phyloP scores from a whole-genome alignment of 352 stramenopile genomes.

The Phytophthora capsici region DNA sequence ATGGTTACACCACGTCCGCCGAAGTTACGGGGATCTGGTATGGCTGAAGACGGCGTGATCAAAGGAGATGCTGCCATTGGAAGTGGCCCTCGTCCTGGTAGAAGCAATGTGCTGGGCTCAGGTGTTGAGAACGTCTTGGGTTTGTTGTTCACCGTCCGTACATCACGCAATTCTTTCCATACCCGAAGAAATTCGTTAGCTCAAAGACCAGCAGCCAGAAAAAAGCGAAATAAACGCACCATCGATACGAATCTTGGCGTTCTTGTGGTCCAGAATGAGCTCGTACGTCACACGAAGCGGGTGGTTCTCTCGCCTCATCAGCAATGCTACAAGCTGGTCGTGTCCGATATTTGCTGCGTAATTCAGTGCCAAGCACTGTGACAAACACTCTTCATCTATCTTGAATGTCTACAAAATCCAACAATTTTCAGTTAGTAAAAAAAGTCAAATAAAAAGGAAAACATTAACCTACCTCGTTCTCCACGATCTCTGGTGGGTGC shows the following conservation, averaged over 20 bases:
- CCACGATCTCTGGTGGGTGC: slow-evolving; percentile 94
- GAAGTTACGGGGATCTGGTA: slow-evolving; percentile 67
- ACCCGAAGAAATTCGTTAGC: slow-evolving; percentile 12
- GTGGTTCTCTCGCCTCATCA: slow-evolving; percentile 66
- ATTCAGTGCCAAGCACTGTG: slow-evolving; percentile 62
- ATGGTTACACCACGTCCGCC: slow-evolving; percentile 53
- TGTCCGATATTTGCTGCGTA: slow-evolving; percentile 55
- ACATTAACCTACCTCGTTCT: slow-evolving; percentile 86
- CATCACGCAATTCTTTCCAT: slow-evolving; percentile 69
- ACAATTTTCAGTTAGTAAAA: neutral
- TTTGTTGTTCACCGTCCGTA: slow-evolving; percentile 70
- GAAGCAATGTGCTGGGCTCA: slow-evolving; percentile 68
- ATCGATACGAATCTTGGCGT: slow-evolving; percentile 93
- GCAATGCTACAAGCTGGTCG: slow-evolving; percentile 63
- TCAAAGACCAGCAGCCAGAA: neutral
- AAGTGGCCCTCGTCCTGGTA: slow-evolving; percentile 76
- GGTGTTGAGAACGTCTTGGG: slow-evolving; percentile 81
- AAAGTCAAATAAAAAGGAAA: neutral
- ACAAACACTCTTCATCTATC: slow-evolving; percentile 80
- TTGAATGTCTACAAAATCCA: slow-evolving; percentile 66
- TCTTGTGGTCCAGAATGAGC: slow-evolving; percentile 98
- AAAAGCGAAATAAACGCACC: slow-evolving; percentile 40
- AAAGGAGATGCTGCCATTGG: slow-evolving; percentile 84
- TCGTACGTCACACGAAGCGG: slow-evolving; percentile 96
- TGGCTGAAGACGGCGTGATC: slow-evolving; percentile 58